Evolutionary conservation across 1,139 yeast species (phyloP), one percentile per base, ranked within the genome.

Genomic region (Candida gigantensis): DNA sequence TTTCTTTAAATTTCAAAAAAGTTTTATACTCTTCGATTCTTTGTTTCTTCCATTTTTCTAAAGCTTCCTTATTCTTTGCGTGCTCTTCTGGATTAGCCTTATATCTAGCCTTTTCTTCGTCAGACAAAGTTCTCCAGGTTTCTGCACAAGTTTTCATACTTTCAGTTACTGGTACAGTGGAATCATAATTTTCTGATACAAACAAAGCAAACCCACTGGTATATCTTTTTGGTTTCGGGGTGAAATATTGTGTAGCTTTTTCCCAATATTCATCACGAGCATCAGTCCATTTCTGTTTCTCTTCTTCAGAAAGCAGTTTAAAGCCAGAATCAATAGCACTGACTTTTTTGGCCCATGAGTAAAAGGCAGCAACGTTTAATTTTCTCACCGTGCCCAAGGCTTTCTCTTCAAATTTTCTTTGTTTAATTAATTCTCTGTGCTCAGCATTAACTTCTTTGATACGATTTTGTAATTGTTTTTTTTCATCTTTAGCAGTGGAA

Each of bases 221-320:
- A 3, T 72, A 68, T 9, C 53, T 48, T 40, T 58, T 60, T 32
- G 74, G 74, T 32, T 74, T 75, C 43, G 71, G 67, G 3, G 57
- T 51, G 47, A 49, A 67, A 9, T 53, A 43, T 31, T 55, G 40
- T 32, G 46, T 42, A 34, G 50, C 51, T 35, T 57, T 57, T 6
- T 51, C 60, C 44, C 68, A 66, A 45, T 47, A 49, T 23, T 49
- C 55, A 13, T 55, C 57, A 13, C 68, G 67, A 35, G 55, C 51
- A 4, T 38, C 45, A 18, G 48, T 39, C 42, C 39, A 66, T 4
- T 33, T 37, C 9, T 48, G 58, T 46, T 58, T 60, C 41, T 68
- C 73, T 19, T 37, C 43, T 3, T 49, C 57, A 9, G 60, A 25
- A 19, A 53, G 44, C 4, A 24, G 12, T 2, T 34, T 32, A 45